Conservation (phyloP, 345 rosid genomes). For the Linum usitatissimum region DNA sequence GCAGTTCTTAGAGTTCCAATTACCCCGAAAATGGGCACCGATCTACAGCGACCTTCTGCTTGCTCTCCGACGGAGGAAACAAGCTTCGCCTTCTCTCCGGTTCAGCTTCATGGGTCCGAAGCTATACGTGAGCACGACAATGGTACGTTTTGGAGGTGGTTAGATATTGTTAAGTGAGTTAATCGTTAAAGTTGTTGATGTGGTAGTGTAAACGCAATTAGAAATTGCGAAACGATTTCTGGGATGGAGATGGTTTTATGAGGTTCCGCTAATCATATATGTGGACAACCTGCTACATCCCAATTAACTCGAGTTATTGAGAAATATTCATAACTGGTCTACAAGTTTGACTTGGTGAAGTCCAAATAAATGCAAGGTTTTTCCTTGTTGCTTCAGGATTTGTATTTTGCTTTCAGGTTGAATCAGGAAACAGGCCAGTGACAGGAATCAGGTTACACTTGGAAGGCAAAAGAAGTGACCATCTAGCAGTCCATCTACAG, state of each 20-base stretch:
- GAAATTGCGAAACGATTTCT: too few relatives aligned
- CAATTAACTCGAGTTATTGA: too few relatives aligned
- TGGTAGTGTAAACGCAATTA: too few relatives aligned
- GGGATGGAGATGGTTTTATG: too few relatives aligned
- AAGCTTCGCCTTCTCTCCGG: conserved; percentile 62
- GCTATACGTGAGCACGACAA: conserved; percentile 63
- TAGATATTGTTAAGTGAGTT: too few relatives aligned
- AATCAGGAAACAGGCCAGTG: conserved; percentile 67
- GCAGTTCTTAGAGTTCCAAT: conserved; percentile 86
- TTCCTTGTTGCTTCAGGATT: background rate
- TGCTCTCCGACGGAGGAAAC: conserved; percentile 53
- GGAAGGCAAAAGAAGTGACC: conserved; percentile 85
- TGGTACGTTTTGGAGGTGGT: conserved; percentile 28
- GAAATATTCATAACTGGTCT: too few relatives aligned
- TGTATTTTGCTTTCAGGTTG: conserved; percentile 36
- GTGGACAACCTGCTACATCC: too few relatives aligned
- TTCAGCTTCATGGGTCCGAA: conserved; percentile 87
- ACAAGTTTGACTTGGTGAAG: too few relatives aligned
- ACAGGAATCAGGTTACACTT: conserved; percentile 83
- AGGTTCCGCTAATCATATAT: too few relatives aligned
- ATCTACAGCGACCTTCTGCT: conserved; percentile 88
- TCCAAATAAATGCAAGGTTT: background rate
- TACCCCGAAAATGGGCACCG: conserved; percentile 97
- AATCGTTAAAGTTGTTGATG: too few relatives aligned
- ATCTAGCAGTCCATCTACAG: conserved; percentile 81